Conservation (phyloP, 2,329 filamentous ascomycete species). For the Exophiala lecanii-corni region DNA sequence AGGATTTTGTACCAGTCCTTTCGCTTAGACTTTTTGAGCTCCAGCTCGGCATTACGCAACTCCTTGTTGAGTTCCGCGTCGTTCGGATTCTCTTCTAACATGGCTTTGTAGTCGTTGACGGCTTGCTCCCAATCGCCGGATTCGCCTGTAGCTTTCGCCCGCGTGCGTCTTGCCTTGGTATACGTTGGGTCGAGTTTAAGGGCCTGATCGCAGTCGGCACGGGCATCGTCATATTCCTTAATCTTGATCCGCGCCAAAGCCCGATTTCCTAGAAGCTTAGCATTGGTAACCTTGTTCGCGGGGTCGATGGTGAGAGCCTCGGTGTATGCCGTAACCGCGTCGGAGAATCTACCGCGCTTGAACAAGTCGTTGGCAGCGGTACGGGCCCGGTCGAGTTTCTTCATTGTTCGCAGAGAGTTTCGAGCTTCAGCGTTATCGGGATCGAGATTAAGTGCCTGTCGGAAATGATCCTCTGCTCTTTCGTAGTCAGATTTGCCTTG, state of each 20-base stretch:
- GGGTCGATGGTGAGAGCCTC: constrained; percentile 81
- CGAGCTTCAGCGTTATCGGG: constrained; percentile 86
- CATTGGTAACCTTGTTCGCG: constrained; percentile 83
- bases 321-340: constrained; percentile 79
- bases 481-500: constrained; percentile 43
- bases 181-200: constrained; percentile 79
- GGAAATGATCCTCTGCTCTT: constrained; percentile 88
- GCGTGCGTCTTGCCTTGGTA: constrained; percentile 86
- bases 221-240: constrained; percentile 76
- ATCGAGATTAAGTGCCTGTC: constrained; percentile 82
- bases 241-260: constrained; percentile 75
- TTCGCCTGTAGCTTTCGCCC: constrained; percentile 81
- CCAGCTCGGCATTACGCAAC: constrained; percentile 82
- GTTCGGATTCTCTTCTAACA: constrained; percentile 75
- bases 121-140: constrained; percentile 90
- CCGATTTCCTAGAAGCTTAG: constrained; percentile 90
- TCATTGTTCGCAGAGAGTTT: constrained; percentile 82
- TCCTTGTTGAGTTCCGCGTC: constrained; percentile 79
- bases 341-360: constrained; percentile 74
- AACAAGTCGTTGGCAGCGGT: constrained; percentile 87
- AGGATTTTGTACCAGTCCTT: constrained; percentile 99
- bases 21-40: constrained; percentile 93
- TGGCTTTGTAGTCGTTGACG: constrained; percentile 79
- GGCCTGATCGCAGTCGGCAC: constrained; percentile 80
- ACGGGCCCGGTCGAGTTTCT: constrained; percentile 90